Conservation (phyloP, 345 rosid species). For the Syzygium oleosum region DNA sequence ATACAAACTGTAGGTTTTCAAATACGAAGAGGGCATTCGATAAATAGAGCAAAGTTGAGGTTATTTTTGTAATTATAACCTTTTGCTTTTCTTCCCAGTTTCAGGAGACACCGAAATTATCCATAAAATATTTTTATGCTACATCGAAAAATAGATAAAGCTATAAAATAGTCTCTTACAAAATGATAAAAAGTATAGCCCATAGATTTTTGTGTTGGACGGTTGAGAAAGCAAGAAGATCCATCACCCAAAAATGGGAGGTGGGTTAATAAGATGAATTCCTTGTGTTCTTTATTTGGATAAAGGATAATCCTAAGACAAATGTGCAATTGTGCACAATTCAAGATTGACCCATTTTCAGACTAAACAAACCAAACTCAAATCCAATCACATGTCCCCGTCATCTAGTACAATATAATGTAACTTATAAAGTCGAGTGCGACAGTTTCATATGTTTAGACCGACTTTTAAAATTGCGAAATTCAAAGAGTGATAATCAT, state of each 20-base stretch:
- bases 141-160: neutral
- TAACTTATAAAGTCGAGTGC: neutral
- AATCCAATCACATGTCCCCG: neutral
- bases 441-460: neutral
- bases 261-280: neutral
- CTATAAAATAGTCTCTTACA: neutral
- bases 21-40: neutral
- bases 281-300: neutral
- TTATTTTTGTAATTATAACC: neutral
- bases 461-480: neutral
- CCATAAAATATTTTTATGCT: neutral
- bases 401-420: neutral
- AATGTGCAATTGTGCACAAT: neutral
- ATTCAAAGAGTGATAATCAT: neutral
- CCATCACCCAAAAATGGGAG: neutral
- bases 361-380: neutral
- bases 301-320: neutral
- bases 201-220: neutral
- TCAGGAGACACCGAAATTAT: neutral
- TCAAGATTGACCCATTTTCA: neutral
- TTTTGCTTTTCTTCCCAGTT: neutral
- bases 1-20: neutral
- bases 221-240: neutral
- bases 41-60: neutral
- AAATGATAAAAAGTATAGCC: neutral